Evolutionary conservation across 345 rosid genomes (phyloP).

Genomic region (Lepidium aucheri): DNA sequence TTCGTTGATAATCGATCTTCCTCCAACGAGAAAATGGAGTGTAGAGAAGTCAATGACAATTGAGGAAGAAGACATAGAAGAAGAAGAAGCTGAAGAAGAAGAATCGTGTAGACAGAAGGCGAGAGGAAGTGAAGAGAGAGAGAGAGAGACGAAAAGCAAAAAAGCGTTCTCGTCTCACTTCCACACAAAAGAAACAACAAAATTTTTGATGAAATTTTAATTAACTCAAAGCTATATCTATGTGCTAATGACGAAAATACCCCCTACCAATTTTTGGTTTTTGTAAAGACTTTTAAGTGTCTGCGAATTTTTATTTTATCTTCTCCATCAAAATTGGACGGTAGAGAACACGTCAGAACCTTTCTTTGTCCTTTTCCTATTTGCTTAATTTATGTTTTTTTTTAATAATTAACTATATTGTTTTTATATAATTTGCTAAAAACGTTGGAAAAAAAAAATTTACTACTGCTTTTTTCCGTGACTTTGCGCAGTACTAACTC

Average conservation of each 20-base stretch:
- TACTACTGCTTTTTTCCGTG: no score
- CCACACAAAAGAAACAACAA: conserved; percentile 39
- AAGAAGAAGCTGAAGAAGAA: background rate
- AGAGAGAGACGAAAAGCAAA: conserved; percentile 23
- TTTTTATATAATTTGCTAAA: background rate
- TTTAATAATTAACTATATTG: background rate
- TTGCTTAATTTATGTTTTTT: background rate
- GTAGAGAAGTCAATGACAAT: conserved; percentile 1
- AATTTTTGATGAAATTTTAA: background rate
- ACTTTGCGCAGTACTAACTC: no score
- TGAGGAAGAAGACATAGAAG: conserved; percentile 1
- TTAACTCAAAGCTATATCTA: conserved; percentile 1
- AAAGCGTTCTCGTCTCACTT: conserved; percentile 51
- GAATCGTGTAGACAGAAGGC: conserved; percentile 23
- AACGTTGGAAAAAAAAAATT: background rate
- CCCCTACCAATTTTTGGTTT: background rate
- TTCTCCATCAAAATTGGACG: conserved; percentile 31
- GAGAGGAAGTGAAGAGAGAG: conserved; percentile 12
- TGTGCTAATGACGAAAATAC: background rate
- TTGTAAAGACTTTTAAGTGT: background rate
- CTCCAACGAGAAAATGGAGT: conserved; percentile 6
- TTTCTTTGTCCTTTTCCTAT: conserved; percentile 12
- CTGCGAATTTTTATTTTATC: conserved; percentile 19
- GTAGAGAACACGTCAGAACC: conserved; percentile 18
- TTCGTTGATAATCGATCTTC: conserved; percentile 4